phyloP scores from a whole-genome alignment of 2,329 filamentous ascomycete genomes.

The Alternaria brassicae region DNA sequence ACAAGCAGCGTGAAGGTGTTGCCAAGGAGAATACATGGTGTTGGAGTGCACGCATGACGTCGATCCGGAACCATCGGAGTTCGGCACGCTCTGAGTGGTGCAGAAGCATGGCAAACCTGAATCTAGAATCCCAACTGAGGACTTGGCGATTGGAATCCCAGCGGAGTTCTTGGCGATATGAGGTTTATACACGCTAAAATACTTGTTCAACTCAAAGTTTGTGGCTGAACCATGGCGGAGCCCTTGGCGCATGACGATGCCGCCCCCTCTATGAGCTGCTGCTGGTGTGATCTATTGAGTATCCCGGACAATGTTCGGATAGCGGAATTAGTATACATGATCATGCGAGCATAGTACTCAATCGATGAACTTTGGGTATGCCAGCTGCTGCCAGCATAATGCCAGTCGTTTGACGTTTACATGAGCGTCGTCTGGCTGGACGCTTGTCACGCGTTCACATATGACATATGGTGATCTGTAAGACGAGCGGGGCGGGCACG shows the following conservation, averaged over 20 bases:
- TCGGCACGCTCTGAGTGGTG: slow-evolving; percentile 4
- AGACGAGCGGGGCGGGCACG: neutral
- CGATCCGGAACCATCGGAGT: neutral
- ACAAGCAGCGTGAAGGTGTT: slow-evolving; percentile 15
- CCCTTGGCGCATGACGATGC: slow-evolving; percentile 19
- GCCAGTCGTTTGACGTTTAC: neutral
- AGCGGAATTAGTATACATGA: neutral
- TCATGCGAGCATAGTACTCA: neutral
- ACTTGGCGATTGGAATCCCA: slow-evolving; percentile 11
- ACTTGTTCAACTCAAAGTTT: slow-evolving; percentile 3
- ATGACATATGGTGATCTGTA: neutral
- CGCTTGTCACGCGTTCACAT: neutral
- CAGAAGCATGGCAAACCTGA: neutral
- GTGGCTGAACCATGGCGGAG: slow-evolving; percentile 20
- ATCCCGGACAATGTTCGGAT: neutral
- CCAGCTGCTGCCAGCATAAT: neutral
- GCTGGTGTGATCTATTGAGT: neutral
- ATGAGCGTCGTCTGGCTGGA: neutral
- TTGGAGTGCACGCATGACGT: slow-evolving; percentile 27
- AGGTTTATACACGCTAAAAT: neutral
- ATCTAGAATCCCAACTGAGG: slow-evolving; percentile 17
- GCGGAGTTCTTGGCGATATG: slow-evolving; percentile 20
- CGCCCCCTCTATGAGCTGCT: neutral
- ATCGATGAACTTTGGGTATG: neutral
- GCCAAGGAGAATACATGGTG: slow-evolving; percentile 14